Percentiles rank a stretch among this genome's conserved stretches.
Conservation (phyloP, 129 eudicot genomes). For the Helianthus tuberosus region DNA sequence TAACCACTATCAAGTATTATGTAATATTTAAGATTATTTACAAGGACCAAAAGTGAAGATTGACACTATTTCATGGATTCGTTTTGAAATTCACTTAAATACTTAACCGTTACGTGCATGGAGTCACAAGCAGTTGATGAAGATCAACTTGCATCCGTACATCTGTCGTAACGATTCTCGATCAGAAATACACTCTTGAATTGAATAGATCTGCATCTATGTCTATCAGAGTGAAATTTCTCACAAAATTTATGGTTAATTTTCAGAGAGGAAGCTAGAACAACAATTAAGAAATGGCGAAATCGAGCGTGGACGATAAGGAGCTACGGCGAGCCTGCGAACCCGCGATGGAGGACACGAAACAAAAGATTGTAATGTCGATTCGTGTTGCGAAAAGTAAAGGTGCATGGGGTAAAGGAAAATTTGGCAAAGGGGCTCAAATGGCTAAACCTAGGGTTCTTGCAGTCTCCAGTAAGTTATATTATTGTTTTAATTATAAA, state of each 20-base stretch:
- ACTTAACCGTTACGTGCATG: conserved; percentile 1
- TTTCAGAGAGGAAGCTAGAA: neutral
- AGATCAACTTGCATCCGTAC: conserved; percentile 33
- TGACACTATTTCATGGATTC: neutral
- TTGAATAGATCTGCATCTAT: conserved; percentile 1
- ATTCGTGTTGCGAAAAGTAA: conserved; percentile 83
- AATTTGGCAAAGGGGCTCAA: conserved; percentile 56
- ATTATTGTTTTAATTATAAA: neutral
- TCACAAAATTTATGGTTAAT: neutral
- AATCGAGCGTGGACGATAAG: conserved; percentile 80
- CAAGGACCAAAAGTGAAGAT: neutral
- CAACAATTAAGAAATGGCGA: conserved; percentile 56
- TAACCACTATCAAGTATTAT: too few species aligned
- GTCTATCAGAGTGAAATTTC: conserved; percentile 17
- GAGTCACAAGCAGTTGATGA: conserved; percentile 20
- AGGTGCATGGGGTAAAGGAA: conserved; percentile 82
- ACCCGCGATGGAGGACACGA: conserved; percentile 74
- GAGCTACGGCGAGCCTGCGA: conserved; percentile 87
- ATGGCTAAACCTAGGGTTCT: conserved; percentile 96
- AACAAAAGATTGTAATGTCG: conserved; percentile 68
- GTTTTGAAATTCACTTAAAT: neutral
- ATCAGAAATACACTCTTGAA: neutral
- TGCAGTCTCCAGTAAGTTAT: conserved; percentile 61
- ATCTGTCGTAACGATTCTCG: conserved; percentile 24
- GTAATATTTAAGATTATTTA: neutral